phyloP scores from a whole-genome alignment of 2,329 filamentous ascomycete species.

The Tolypocladium album region DNA sequence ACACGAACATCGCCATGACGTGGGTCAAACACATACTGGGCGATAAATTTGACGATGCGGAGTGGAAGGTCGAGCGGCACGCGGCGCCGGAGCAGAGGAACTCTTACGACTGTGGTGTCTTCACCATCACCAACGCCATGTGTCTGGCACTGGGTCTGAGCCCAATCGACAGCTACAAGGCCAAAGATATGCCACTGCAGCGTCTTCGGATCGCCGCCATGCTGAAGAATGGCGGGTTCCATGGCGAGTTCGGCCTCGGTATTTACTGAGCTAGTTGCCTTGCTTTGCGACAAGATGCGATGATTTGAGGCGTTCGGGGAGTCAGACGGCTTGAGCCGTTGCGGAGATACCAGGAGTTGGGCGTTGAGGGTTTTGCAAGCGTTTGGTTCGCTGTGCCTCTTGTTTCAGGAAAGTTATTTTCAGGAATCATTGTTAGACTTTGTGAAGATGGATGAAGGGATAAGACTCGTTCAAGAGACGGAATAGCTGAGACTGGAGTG shows the following conservation, averaged over 20 bases:
- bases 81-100: constrained; percentile 51
- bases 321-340: neutral
- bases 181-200: constrained; percentile 46
- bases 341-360: neutral
- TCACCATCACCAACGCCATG: constrained; percentile 62
- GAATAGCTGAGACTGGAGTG: neutral
- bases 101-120: constrained; percentile 66
- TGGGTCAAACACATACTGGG: constrained; percentile 50
- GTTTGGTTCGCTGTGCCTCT: neutral
- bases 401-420: neutral
- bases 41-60: constrained; percentile 38
- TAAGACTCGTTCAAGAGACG: neutral
- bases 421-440: neutral
- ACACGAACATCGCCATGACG: constrained; percentile 30
- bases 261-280: constrained; percentile 16
- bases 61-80: constrained; percentile 48
- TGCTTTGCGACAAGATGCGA: neutral
- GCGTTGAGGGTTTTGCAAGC: neutral
- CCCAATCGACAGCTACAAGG: constrained; percentile 36
- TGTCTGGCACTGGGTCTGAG: constrained; percentile 45
- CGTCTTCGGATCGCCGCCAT: constrained; percentile 53
- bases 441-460: neutral
- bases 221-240: constrained; percentile 57
- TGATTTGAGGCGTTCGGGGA: neutral
- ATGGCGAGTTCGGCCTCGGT: constrained; percentile 43